Evolutionary conservation across 345 rosid genomes (phyloP), one percentile per base, ranked within the genome.

Genomic region (Cardamine resedifolia): DNA sequence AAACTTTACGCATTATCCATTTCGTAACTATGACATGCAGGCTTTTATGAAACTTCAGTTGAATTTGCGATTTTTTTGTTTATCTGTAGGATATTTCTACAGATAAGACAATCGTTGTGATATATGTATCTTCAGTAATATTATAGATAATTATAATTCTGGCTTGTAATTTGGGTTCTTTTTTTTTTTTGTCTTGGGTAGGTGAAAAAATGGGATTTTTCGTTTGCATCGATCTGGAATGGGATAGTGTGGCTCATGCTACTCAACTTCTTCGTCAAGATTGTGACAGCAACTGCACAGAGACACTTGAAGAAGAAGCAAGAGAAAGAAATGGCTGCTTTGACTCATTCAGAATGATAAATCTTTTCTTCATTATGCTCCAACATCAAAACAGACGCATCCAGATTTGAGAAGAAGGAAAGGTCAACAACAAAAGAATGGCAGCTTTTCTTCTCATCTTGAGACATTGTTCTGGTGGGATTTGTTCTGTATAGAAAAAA

Each of bases 191-290:
- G 27, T 19, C 7, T 39, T 44, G 28, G 31, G 11, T 90, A 87
- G 98, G 91, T 74, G 68, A 89, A 88, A 38, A 88, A 79, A 34
- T 92, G 96, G 96, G 92, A 85, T 50, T 76, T 95, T 44, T 95
- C 99, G 7, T 85, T 90, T 73, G 83, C 96, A 19, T 72, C 88
- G 1, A 58, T 95, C 43, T 95, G 99, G 99, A 91, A 88, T 61
- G 84, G 95, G 7, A 51, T 91, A n/a, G 98, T 95, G 21, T 95
- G 97, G 98, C 96, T 95, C 53, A 87, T 95, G 97, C 96, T 95
- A 30, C 49, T 95, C 73, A 90, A 90, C 84, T 95, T 91, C 84
- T 86, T 85, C 44, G 68, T 83, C 45, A 91, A 83, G 86, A 88
- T 90, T 41, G 87, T 95, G 80, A 92, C 82, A 38, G 80, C 94